Evolutionary conservation across 208 protist species (phyloP).

Genomic region (Trichomonas gallinae): DNA sequence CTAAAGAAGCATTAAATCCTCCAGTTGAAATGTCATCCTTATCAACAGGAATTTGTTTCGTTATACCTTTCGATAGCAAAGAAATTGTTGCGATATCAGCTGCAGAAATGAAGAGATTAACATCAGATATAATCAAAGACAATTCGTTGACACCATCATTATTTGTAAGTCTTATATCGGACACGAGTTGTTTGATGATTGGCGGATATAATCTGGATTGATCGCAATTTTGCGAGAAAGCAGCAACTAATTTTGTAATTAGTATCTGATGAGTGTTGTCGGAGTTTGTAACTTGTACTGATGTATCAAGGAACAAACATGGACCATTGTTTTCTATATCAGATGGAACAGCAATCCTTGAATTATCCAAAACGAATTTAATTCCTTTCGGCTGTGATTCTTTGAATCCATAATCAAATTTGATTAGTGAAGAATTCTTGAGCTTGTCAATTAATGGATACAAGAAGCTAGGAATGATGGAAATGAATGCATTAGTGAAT

Average conservation of each 20-base stretch:
- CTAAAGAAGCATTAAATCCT: not conserved
- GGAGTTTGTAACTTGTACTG: not conserved
- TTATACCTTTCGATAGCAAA: not conserved
- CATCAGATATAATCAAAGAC: not conserved
- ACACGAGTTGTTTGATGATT: not conserved
- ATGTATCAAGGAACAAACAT: not conserved
- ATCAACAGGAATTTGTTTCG: not conserved
- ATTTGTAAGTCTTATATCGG: not conserved
- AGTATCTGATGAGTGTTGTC: not conserved
- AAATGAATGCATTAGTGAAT: not conserved
- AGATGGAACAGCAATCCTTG: not conserved
- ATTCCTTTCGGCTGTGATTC: not conserved
- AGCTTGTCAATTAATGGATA: not conserved
- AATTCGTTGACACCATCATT: not conserved
- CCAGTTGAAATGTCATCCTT: not conserved
- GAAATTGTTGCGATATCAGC: not conserved
- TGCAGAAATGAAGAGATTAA: not conserved
- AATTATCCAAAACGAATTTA: not conserved
- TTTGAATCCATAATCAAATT: not conserved
- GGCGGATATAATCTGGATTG: not conserved
- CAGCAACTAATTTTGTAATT: not conserved
- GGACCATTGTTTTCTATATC: not conserved
- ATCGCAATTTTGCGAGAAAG: not conserved
- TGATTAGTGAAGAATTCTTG: not conserved
- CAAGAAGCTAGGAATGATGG: not conserved